These are phyloP conservation scores for Beauveria varroae DNA, from an alignment of 2,329 filamentous ascomycete species.

Conservation along the genomic window DNA sequence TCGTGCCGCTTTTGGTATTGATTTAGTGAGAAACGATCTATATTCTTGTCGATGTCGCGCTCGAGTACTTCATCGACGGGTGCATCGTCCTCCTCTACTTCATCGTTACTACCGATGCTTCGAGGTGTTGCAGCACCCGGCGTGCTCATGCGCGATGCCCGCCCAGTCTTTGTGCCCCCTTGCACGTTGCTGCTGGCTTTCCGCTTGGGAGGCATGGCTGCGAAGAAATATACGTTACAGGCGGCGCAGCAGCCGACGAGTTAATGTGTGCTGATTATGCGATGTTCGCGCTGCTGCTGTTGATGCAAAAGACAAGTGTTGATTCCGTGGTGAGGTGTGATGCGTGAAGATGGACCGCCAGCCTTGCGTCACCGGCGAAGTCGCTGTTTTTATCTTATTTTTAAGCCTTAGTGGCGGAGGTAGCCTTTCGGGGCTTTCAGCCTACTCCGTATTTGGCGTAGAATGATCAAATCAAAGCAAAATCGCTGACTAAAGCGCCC, in stretches of 20 bases:
- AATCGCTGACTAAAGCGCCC: constrained; percentile 1
- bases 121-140: constrained; percentile 54
- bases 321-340: background rate
- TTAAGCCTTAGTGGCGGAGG: too few species aligned
- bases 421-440: too few species aligned
- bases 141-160: constrained; percentile 50
- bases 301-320: background rate
- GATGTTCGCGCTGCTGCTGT: background rate
- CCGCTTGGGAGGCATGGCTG: constrained; percentile 60
- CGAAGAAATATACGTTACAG: background rate
- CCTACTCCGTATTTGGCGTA: too few species aligned
- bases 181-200: constrained; percentile 49
- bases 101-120: constrained; percentile 49
- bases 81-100: constrained; percentile 40
- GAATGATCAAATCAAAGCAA: too few species aligned
- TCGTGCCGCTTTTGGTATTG: constrained; percentile 41
- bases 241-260: background rate
- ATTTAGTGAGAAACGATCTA: constrained; percentile 51
- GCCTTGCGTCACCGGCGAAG: background rate
- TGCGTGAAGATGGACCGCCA: background rate
- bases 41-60: constrained; percentile 48
- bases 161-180: constrained; percentile 46
- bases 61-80: constrained; percentile 45
- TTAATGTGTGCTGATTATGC: background rate
- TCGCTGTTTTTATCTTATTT: too few species aligned